These are phyloP conservation scores for Backusella luteola DNA, from an alignment of 192 early-diverging fungal species.

Conservation along the genomic window DNA sequence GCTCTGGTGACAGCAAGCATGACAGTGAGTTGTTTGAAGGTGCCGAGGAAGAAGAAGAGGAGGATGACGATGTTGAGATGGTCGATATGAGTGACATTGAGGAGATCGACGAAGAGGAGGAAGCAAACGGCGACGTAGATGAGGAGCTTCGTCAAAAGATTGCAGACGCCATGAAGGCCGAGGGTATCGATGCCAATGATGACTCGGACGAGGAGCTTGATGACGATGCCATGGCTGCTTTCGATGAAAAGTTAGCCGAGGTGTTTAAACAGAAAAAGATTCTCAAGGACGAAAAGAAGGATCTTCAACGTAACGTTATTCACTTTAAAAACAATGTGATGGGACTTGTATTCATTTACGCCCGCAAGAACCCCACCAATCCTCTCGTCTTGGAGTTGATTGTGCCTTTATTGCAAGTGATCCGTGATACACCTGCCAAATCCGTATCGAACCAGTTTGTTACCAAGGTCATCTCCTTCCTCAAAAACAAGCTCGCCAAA, in stretches of 20 bases:
- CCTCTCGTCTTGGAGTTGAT: constrained; percentile 73
- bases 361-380: constrained; percentile 62
- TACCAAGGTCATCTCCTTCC: constrained; percentile 62
- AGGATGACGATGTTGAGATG: constrained; percentile 39
- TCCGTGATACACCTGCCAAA: constrained; percentile 50
- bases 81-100: constrained; percentile 10
- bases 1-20: constrained; percentile 49
- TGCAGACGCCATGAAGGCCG: constrained; percentile 64
- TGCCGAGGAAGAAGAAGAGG: constrained; percentile 50
- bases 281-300: constrained; percentile 75
- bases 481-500: constrained; percentile 63
- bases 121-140: constrained; percentile 51
- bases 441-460: constrained; percentile 63
- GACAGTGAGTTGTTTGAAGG: constrained; percentile 57
- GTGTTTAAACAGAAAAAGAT: constrained; percentile 87
- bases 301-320: constrained; percentile 73
- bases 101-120: constrained; percentile 33
- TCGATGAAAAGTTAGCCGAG: constrained; percentile 91
- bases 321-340: constrained; percentile 91
- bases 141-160: constrained; percentile 77
- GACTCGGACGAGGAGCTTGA: constrained; percentile 44
- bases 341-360: constrained; percentile 78
- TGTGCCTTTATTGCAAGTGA: constrained; percentile 64
- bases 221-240: constrained; percentile 53
- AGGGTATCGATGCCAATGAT: constrained; percentile 55